Percentiles rank a stretch among this genome's conserved stretches.
These are phyloP conservation scores for Mycena amicta DNA, from an alignment of 768 basidiomycete species.

Conservation along the genomic window DNA sequence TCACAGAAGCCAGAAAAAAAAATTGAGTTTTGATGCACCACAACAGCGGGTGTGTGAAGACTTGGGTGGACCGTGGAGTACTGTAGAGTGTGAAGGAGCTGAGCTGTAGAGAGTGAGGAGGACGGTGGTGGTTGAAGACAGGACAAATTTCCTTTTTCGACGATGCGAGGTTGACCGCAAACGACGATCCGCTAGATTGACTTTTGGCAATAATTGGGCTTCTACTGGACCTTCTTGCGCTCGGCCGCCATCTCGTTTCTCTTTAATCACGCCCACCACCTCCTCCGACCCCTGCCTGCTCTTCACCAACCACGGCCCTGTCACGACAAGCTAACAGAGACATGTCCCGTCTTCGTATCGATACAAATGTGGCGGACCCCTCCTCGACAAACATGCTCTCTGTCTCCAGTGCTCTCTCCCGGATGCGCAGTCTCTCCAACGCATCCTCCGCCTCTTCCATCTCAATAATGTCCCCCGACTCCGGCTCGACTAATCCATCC, in stretches of 20 bases:
- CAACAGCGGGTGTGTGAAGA: no score
- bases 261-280: neutral
- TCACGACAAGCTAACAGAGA: conserved; percentile 27
- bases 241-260: neutral
- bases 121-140: neutral
- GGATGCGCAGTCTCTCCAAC: conserved; percentile 54
- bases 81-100: no score
- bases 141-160: neutral
- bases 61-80: no score
- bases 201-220: neutral
- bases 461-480: conserved; percentile 56
- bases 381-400: conserved; percentile 30
- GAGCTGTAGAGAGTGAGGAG: no score
- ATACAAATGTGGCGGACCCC: conserved; percentile 26
- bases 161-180: neutral
- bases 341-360: conserved; percentile 30
- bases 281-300: neutral
- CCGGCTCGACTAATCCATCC: conserved; percentile 56
- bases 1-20: no score
- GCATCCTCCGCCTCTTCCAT: conserved; percentile 60
- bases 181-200: neutral
- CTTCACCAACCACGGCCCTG: neutral
- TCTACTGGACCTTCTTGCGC: neutral
- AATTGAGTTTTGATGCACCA: no score
- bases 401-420: conserved; percentile 35